Base-by-base conservation (phyloP, 208 protist species). In the Leishmania gerbilli region DNA sequence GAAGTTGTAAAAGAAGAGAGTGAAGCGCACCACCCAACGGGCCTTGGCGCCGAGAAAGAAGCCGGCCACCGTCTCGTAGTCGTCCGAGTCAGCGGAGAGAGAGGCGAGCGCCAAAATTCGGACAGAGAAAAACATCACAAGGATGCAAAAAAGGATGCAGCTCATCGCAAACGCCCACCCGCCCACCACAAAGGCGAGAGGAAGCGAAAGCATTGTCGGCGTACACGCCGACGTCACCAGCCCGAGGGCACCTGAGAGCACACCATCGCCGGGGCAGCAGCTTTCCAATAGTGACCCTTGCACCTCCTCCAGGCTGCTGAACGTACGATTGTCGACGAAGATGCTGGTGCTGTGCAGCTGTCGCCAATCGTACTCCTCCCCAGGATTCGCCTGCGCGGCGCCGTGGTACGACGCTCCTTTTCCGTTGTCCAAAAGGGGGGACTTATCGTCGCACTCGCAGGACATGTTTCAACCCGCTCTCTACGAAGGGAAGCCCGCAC, bases 1-100 rank as follows among this genome's bases (percentile, higher is more conserved):
- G 69, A 96, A 92, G 79, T 88, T 96, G 84, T 96, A 96, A 42
- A 92, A 89, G 84, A 96, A 92, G 49, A 96, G 87, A 58, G 93
- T 83, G 24, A 77, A 74, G 45, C 92, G 92, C 42, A 88, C 83
- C 27, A 82, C 74, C 90, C 87, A 93, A 19, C 83, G 83, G 13
- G 90, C 88, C 49, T 86, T 87, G 45, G 67, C 27, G 58, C 89
- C 91, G 49, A 96, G 88, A 42, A 96, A 95, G 68, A 95, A 95
- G 69, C 86, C 91, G 42, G 90, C 87, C 27, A 96, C 92, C 47
- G 86, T 92, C 79, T 93, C 92, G 83, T 93, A 96, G 88, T 96
- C 92, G 62, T 94, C 89, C 19, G 89, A 93, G 79, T 89, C 88
- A 42, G 89, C 92, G 9, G 89, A 94, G 21, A 90, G 80, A 27